Evolutionary conservation across 1,284 basidiomycete species (phyloP), one percentile per base, ranked within the genome.

Genomic region (Trichosporon ovoides): DNA sequence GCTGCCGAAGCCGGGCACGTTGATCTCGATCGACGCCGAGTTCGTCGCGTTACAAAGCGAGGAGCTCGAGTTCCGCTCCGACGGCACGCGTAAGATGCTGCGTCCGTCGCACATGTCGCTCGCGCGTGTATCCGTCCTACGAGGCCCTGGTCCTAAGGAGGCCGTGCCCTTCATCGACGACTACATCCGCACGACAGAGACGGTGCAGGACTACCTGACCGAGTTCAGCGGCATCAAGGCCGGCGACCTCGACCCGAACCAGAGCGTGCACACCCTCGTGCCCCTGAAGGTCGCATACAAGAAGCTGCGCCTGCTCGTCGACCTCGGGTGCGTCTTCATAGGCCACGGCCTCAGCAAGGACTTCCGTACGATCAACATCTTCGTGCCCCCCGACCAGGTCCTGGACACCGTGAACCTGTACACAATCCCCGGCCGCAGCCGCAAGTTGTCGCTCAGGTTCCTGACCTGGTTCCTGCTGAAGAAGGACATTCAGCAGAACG

Each of bases 291-390:
- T 92, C 2, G 96, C 94, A 2, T 98, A 98, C 81, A 98, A 98
- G 81, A 98, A 98, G 74, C 80, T 98, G 18, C 84, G 95, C 2
- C 76, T 96, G 36, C 81, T 98, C 3, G 93, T 98, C 11, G 95
- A 99, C 71, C 82, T 87, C 19, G 94, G 94, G 7, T 98, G 96
- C 71, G 88, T 94, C 62, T 99, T 99, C 70, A 89, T 98, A 56
- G 96, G 96, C 0, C 95, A 99, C 69, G 96, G 96, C 1, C 83
- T 98, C n/a, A 89, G 91, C n/a, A 98, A 98, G 74, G 96, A 98
- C 76, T 98, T 98, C 78, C 84, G 96, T 12, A 98, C 96, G 59
- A 98, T 98, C 79, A 98, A 98, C 75, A 91, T 98, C 52, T 94
- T 88, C 70, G 91, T 99, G 6, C 95, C 96, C 0, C 90, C 91